Conservation (phyloP, 2,329 filamentous ascomycete species). For the Davidsoniella australis region DNA sequence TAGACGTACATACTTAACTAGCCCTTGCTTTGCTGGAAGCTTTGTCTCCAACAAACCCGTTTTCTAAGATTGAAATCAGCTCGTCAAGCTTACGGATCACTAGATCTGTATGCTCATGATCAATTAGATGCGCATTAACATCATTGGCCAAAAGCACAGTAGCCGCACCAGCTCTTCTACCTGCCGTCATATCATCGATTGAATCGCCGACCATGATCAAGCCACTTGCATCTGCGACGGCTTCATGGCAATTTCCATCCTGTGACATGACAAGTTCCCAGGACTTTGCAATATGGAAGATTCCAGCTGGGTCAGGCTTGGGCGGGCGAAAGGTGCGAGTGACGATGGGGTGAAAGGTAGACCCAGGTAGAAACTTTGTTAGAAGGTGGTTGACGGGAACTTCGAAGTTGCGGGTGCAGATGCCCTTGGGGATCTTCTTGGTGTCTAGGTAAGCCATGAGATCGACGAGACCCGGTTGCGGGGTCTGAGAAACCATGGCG, state of each 20-base stretch:
- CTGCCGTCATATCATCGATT: constrained; percentile 85
- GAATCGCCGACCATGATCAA: constrained; percentile 60
- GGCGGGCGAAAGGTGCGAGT: constrained; percentile 70
- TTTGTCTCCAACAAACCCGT: constrained; percentile 45
- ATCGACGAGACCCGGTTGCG: constrained; percentile 60
- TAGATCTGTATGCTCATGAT: constrained; percentile 62
- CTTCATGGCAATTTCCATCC: constrained; percentile 11
- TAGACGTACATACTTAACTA: background rate
- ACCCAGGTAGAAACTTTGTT: constrained; percentile 50
- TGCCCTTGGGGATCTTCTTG: constrained; percentile 53
- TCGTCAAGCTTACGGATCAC: constrained; percentile 59
- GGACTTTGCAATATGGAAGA: constrained; percentile 62
- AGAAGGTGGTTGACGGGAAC: constrained; percentile 60
- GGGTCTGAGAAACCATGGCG: constrained; percentile 64
- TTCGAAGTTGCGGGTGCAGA: constrained; percentile 92
- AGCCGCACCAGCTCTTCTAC: constrained; percentile 64
- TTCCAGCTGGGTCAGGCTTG: constrained; percentile 77
- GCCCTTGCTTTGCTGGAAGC: constrained; percentile 8
- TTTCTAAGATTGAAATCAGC: constrained; percentile 55
- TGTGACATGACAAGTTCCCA: constrained; percentile 41
- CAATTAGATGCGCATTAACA: constrained; percentile 53
- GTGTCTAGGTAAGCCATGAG: constrained; percentile 72
- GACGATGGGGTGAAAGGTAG: constrained; percentile 60
- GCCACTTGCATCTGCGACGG: constrained; percentile 25
- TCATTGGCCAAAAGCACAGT: constrained; percentile 78